Conservation (phyloP, 306 rosid genomes). For the Ochetophila trinervis region DNA sequence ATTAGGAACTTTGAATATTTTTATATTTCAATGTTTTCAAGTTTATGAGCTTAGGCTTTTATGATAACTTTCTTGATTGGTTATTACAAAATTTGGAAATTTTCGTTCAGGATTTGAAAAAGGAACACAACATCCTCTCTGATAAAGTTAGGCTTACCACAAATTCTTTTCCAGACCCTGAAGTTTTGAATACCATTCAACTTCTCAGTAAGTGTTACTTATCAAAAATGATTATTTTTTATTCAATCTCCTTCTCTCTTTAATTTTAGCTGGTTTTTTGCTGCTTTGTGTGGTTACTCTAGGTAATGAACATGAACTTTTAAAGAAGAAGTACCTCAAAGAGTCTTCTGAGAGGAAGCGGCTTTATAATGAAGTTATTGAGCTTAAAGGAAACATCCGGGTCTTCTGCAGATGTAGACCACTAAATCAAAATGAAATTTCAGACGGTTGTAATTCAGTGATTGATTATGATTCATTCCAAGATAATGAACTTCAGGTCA, state of each 20-base stretch:
- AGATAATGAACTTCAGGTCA: slow-evolving; percentile 79
- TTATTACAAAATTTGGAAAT: background rate
- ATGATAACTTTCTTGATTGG: background rate
- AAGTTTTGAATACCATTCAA: slow-evolving; percentile 54
- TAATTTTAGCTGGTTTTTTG: slow-evolving; percentile 17
- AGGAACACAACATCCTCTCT: slow-evolving; percentile 47
- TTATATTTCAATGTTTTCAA: too few species aligned
- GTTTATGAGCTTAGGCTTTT: background rate
- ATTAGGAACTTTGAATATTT: background rate
- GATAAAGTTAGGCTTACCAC: slow-evolving; percentile 51
- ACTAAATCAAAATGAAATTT: slow-evolving; percentile 53
- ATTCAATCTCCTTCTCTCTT: background rate
- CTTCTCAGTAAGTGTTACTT: slow-evolving; percentile 51
- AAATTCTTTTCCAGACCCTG: slow-evolving; percentile 59
- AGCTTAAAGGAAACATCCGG: slow-evolving; percentile 86
- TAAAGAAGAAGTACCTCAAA: slow-evolving; percentile 65
- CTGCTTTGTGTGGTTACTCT: slow-evolving; percentile 16
- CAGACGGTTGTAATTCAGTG: slow-evolving; percentile 50
- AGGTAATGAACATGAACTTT: slow-evolving; percentile 73
- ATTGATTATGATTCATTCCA: slow-evolving; percentile 66
- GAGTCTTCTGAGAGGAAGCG: slow-evolving; percentile 74
- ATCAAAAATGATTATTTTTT: slow-evolving; percentile 4
- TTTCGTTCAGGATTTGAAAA: slow-evolving; percentile 63
- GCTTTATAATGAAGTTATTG: slow-evolving; percentile 87
- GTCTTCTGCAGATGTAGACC: slow-evolving; percentile 98